Evolutionary conservation across 1,284 basidiomycete species (phyloP), one percentile per base, ranked within the genome.

Genomic region (Irpex sp.): DNA sequence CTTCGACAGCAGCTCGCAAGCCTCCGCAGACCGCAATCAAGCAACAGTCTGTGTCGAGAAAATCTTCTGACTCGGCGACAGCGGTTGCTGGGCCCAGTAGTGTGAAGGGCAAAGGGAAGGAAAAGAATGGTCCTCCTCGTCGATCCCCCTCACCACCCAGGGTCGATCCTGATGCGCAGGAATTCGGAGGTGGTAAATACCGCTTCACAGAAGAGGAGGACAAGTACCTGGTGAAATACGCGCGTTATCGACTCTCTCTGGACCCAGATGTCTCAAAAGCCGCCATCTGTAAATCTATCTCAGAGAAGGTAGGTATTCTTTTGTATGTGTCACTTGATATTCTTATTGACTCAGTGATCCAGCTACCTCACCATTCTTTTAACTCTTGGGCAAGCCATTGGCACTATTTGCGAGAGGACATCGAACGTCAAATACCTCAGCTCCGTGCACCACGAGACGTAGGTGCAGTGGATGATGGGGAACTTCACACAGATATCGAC

Each of bases 81-180:
- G 10, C 21, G 28, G 28, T 33, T 6, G 28, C 28, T 39, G 39
- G 52, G n/a, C 37, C 45, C 60, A 54, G 48, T 42, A 21, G 51
- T 19, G 33, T 28, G 35, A 61, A 55, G 28, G 52, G 28, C n/a
- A 53, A 58, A 23, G n/a, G 8, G 48, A 63, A 42, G 21, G 35
- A 28, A 19, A 61, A 57, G 21, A 48, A 58, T 37, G 21, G 18
- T 51, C 39, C 78, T 85, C 86, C 8, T 84, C 85, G 19, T 51
- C 81, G 85, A 48, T 83, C 83, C n/a, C 88, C 88, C 2, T 82
- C 78, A 2, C 87, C 87, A 36, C 88, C 88, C 3, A 79, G 75
- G 5, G 71, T 10, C 33, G 52, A 72, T 54, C 71, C 74, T 9
- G 39, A 45, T n/a, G 75, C 72, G 28, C 67, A 69, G 42, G 76